phyloP scores from a whole-genome alignment of 1,139 yeast genomes.

The Zygosaccharomyces pseudobailii region DNA sequence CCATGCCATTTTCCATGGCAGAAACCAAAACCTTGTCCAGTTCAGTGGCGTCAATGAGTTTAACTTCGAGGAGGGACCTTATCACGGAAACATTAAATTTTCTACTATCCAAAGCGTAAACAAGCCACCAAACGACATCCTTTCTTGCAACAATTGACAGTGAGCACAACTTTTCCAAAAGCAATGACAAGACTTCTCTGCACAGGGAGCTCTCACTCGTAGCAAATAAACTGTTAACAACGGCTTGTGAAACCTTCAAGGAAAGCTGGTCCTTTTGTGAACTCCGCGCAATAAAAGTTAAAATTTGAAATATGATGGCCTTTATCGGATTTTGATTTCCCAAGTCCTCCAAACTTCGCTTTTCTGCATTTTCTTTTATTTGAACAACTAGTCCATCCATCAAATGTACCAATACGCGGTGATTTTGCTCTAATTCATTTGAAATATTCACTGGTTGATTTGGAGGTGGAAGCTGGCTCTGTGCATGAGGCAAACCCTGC shows the following conservation, averaged over 20 bases:
- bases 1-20: conserved; percentile 49
- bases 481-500: conserved; percentile 19
- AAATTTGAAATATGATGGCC: conserved; percentile 58
- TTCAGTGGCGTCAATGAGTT: conserved; percentile 71
- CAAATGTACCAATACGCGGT: conserved; percentile 32
- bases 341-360: conserved; percentile 49
- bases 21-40: conserved; percentile 72
- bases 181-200: conserved; percentile 71
- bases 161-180: conserved; percentile 78
- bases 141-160: conserved; percentile 83
- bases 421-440: conserved; percentile 33
- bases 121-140: conserved; percentile 91
- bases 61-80: conserved; percentile 64
- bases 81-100: conserved; percentile 80
- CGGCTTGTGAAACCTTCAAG: conserved; percentile 77
- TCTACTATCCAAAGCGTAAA: conserved; percentile 82
- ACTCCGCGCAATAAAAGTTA: conserved; percentile 60
- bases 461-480: conserved; percentile 16
- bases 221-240: conserved; percentile 78
- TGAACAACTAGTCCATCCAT: conserved; percentile 38
- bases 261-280: conserved; percentile 61
- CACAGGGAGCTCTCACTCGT: conserved; percentile 60
- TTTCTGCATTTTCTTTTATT: conserved; percentile 41
- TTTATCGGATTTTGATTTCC: conserved; percentile 62
- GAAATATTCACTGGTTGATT: conserved; percentile 28